A percentile compares a stretch with the other conserved stretches of the same genome.
Evolutionary conservation across 2,329 filamentous ascomycete species (phyloP).

Genomic region (Bipolaris oryzae): DNA sequence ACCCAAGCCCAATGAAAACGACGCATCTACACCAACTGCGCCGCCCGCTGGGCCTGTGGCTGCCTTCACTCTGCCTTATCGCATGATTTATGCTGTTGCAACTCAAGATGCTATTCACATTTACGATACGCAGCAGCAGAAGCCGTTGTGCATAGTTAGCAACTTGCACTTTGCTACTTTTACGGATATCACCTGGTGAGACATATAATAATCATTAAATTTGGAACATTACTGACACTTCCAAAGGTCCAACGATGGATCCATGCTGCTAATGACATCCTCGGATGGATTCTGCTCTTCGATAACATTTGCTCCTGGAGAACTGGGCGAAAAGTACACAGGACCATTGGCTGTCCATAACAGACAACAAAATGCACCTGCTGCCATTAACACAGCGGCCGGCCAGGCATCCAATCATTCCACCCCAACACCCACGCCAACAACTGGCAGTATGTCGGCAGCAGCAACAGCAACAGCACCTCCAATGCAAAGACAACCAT

Average conservation of each 20-base stretch:
- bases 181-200: conserved; percentile 90
- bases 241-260: conserved; percentile 73
- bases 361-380: conserved; percentile 43
- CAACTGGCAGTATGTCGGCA: conserved; percentile 66
- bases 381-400: conserved; percentile 50
- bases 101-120: conserved; percentile 94
- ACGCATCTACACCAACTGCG: conserved; percentile 60
- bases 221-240: conserved; percentile 12
- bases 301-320: conserved; percentile 80
- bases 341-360: conserved; percentile 60
- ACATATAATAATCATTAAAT: background rate
- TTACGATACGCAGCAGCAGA: conserved; percentile 97
- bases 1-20: conserved; percentile 57
- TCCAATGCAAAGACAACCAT: conserved; percentile 57
- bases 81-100: conserved; percentile 94
- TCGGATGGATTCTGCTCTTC: conserved; percentile 98
- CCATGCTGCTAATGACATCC: conserved; percentile 89
- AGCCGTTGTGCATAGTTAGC: conserved; percentile 91
- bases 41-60: conserved; percentile 57
- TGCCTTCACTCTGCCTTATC: conserved; percentile 85
- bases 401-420: conserved; percentile 62
- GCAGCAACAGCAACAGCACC: conserved; percentile 54
- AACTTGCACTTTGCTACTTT: conserved; percentile 98
- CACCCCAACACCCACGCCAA: conserved; percentile 74
- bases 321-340: conserved; percentile 82